A percentile compares a stretch with the other conserved stretches of the same genome.
Evolutionary conservation across 148 eudicot genomes (phyloP).

Genomic region (Cornus kousa): DNA sequence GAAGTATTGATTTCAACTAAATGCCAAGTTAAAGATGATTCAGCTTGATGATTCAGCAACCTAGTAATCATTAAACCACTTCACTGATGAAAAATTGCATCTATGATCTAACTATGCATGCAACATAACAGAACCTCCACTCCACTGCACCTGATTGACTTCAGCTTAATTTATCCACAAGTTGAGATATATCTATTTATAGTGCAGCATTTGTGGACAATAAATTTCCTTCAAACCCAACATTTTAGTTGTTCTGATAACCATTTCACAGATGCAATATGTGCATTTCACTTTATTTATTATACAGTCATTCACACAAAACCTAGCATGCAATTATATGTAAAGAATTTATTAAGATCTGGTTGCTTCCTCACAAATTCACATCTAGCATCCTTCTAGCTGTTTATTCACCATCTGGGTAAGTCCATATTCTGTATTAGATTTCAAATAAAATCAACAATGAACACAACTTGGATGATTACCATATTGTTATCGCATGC

Average conservation of each 20-base stretch:
- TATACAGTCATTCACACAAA: conserved; percentile 5
- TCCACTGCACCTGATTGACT: conserved; percentile 8
- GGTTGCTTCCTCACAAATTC: neutral
- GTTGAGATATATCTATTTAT: neutral
- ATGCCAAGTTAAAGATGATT: too few relatives aligned
- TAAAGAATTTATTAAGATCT: neutral
- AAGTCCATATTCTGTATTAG: neutral
- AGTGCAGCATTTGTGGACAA: conserved; percentile 1
- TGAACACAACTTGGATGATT: too few relatives aligned
- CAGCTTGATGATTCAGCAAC: too few relatives aligned
- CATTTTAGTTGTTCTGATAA: conserved; percentile 1
- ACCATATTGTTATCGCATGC: neutral
- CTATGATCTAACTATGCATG: neutral
- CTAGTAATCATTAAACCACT: too few relatives aligned
- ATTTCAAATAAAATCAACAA: too few relatives aligned
- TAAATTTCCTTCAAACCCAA: neutral
- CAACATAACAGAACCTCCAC: neutral
- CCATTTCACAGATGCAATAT: neutral
- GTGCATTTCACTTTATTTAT: conserved; percentile 3
- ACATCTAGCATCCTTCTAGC: neutral
- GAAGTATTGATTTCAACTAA: too few relatives aligned
- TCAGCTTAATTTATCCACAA: neutral
- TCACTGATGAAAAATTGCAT: neutral
- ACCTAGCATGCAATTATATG: neutral
- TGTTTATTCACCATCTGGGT: neutral